Conservation (phyloP, 176 grass and related monocot species). For the Musa acuminata region DNA sequence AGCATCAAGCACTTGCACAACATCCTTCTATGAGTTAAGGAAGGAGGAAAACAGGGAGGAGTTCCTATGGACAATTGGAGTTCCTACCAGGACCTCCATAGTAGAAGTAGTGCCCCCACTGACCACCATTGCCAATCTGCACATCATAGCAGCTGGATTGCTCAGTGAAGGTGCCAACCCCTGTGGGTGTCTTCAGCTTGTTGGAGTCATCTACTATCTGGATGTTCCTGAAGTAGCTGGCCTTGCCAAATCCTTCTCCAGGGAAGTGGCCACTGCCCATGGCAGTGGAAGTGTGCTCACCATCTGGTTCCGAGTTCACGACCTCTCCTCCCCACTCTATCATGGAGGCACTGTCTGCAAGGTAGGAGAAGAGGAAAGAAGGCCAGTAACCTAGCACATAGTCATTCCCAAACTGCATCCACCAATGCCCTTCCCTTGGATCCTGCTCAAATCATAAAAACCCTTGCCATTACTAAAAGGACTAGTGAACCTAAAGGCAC, state of each 20-base stretch:
- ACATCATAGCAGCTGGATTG: conserved; percentile 14
- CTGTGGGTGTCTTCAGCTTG: background rate
- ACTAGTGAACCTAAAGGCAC: background rate
- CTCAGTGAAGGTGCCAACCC: conserved; percentile 8
- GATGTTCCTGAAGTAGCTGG: conserved; percentile 8
- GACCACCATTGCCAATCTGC: background rate
- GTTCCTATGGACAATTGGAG: conserved; percentile 1
- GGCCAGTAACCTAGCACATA: conserved; percentile 10
- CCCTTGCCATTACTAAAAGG: background rate
- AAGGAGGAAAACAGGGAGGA: background rate
- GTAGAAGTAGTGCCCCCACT: conserved; percentile 14
- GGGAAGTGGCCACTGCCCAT: conserved; percentile 16
- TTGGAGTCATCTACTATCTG: conserved; percentile 6
- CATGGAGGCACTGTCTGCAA: background rate
- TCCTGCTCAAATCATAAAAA: background rate
- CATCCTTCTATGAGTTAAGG: too few species aligned
- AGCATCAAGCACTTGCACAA: too few species aligned
- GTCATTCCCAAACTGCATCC: conserved; percentile 7
- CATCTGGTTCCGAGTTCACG: conserved; percentile 9
- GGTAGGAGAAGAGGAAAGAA: conserved; percentile 10
- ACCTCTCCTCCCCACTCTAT: conserved; percentile 15
- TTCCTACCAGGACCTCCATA: conserved; percentile 6
- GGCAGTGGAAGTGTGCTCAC: conserved; percentile 3
- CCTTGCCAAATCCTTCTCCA: conserved; percentile 9
- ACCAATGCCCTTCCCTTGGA: conserved; percentile 7